A percentile compares a stretch with the other conserved stretches of the same genome.
phyloP scores from a whole-genome alignment of 1,284 basidiomycete species.

The Lentinus polychrous region DNA sequence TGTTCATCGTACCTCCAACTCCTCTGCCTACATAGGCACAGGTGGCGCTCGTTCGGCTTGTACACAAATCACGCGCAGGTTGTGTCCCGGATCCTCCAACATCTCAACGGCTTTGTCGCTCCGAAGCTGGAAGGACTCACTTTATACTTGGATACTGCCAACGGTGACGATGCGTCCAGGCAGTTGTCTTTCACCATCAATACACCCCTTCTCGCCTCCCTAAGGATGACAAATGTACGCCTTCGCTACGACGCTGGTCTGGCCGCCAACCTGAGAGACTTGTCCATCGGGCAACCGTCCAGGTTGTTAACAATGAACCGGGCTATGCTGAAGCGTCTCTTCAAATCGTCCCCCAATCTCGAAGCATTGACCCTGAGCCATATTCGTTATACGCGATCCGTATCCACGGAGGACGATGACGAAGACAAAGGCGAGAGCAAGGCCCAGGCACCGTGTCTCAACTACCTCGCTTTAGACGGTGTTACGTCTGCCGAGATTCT shows the following conservation, averaged over 20 bases:
- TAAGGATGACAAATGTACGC: background rate
- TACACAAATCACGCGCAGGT: background rate
- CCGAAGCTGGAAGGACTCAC: background rate
- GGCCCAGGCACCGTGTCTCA: too few relatives aligned
- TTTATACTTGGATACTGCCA: background rate
- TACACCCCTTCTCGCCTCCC: background rate
- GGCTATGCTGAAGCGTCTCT: background rate
- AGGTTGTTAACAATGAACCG: background rate
- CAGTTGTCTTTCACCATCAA: background rate
- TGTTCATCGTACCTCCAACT: background rate
- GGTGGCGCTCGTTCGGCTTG: background rate
- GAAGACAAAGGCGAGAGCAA: too few relatives aligned
- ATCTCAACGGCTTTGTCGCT: background rate
- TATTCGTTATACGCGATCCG: background rate
- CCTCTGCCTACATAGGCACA: background rate
- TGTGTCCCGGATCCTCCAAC: background rate
- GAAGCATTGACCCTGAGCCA: background rate
- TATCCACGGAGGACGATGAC: background rate
- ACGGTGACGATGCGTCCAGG: background rate
- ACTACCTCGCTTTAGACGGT: too few relatives aligned
- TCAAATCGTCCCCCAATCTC: background rate
- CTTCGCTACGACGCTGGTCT: background rate
- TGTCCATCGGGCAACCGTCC: background rate
- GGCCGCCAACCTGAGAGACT: background rate
- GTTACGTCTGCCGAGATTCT: too few relatives aligned